Percentiles rank a stretch among this genome's conserved stretches.
Conservation (phyloP, 805 yeast species). For the Wickerhamomyces queroliae region DNA sequence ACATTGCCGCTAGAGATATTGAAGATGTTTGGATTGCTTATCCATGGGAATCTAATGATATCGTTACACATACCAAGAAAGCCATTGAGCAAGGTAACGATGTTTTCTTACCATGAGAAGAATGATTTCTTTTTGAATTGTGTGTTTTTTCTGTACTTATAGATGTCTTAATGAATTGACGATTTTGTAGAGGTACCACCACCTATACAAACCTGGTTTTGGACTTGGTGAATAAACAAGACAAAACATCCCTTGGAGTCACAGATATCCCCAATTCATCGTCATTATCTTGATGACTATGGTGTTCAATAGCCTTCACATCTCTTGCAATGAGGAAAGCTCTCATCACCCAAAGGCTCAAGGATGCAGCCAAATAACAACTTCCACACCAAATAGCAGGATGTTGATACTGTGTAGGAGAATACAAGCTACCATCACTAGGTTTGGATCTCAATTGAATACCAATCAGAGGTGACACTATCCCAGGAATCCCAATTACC, state of each 20-base stretch:
- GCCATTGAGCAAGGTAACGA: conserved; percentile 77
- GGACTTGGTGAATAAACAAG: neutral
- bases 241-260: neutral
- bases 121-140: too few species aligned
- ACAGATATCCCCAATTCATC: conserved; percentile 8
- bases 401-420: conserved; percentile 42
- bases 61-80: conserved; percentile 63
- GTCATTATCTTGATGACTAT: conserved; percentile 23
- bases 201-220: neutral
- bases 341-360: conserved; percentile 38
- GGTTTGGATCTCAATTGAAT: conserved; percentile 35
- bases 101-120: conserved; percentile 25
- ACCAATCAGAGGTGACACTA: conserved; percentile 60
- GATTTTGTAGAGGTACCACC: neutral
- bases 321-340: conserved; percentile 54
- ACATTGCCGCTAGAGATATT: conserved; percentile 69
- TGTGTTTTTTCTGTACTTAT: too few species aligned
- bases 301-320: conserved; percentile 19
- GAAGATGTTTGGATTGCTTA: conserved; percentile 84
- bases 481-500: conserved; percentile 40
- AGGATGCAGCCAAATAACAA: conserved; percentile 42
- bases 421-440: conserved; percentile 23
- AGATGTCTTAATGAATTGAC: neutral
- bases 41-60: conserved; percentile 81
- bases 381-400: conserved; percentile 57